Conservation (phyloP, 2,329 filamentous ascomycete genomes). For the Xylariaceae sp. region DNA sequence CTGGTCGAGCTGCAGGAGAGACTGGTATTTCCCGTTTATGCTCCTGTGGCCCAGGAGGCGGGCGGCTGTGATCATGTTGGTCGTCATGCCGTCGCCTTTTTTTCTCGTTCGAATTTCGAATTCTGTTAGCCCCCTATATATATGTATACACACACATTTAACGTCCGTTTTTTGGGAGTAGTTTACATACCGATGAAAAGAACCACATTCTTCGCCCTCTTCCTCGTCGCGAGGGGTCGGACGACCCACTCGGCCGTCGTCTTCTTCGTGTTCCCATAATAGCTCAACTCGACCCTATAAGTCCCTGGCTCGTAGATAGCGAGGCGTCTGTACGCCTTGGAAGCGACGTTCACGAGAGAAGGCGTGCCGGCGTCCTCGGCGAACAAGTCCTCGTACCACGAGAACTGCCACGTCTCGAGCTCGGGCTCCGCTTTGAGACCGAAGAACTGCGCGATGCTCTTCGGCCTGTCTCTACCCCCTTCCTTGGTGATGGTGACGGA, state of each 20-base stretch:
- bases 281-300: constrained; percentile 70
- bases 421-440: constrained; percentile 61
- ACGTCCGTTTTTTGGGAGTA: too few species aligned
- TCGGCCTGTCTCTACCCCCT: constrained; percentile 42
- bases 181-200: constrained; percentile 77
- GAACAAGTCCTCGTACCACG: constrained; percentile 82
- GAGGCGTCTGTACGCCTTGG: constrained; percentile 72
- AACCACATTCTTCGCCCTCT: constrained; percentile 79
- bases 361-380: constrained; percentile 64
- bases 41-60: constrained; percentile 76
- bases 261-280: constrained; percentile 65
- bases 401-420: constrained; percentile 76
- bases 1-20: constrained; percentile 68
- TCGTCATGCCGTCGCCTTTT: constrained; percentile 61
- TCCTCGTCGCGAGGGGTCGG: constrained; percentile 60
- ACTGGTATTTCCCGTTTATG: constrained; percentile 80
- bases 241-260: constrained; percentile 75
- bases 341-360: constrained; percentile 71
- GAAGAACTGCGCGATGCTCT: constrained; percentile 62
- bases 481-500: constrained; percentile 68
- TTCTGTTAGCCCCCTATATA: too few species aligned
- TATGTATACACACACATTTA: too few species aligned
- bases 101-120: too few species aligned
- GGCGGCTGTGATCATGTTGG: constrained; percentile 75
- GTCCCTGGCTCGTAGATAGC: constrained; percentile 73